phyloP scores from a whole-genome alignment of 371 early-diverging fungal species.

The Mortierella sp. region DNA sequence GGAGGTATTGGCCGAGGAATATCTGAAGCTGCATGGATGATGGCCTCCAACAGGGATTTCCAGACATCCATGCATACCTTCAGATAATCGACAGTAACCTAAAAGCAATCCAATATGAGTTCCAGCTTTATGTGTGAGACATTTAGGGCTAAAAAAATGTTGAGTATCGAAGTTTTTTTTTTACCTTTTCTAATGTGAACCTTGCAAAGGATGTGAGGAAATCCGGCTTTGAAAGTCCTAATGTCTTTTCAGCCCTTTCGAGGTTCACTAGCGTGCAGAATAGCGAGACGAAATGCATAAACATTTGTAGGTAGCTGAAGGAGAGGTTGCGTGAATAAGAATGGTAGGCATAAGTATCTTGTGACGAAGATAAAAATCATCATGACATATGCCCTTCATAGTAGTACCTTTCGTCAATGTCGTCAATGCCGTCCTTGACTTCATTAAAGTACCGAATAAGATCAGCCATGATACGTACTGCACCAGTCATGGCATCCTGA shows the following conservation, averaged over 20 bases:
- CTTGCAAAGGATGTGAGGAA: slow-evolving; percentile 46
- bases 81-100: slow-evolving; percentile 50
- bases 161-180: not conserved
- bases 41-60: slow-evolving; percentile 38
- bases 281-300: slow-evolving; percentile 52
- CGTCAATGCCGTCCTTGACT: slow-evolving; percentile 52
- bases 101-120: not conserved
- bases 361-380: not conserved
- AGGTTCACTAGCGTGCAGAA: slow-evolving; percentile 47
- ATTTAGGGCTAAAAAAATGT: not conserved
- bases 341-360: not conserved
- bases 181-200: slow-evolving; percentile 54
- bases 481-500: slow-evolving; percentile 45
- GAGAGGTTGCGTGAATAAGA: not conserved
- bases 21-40: slow-evolving; percentile 30
- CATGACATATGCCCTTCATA: not conserved
- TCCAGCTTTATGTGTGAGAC: not conserved
- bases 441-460: slow-evolving; percentile 53
- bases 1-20: slow-evolving; percentile 37
- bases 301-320: slow-evolving; percentile 50
- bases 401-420: slow-evolving; percentile 46
- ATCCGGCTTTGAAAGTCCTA: slow-evolving; percentile 41
- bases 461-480: slow-evolving; percentile 44
- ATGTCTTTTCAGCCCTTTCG: slow-evolving; percentile 43
- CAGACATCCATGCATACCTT: slow-evolving; percentile 50